A percentile compares a stretch with the other conserved stretches of the same genome.
phyloP scores from a whole-genome alignment of 2,329 filamentous ascomycete species.

The Penicillium sp. region DNA sequence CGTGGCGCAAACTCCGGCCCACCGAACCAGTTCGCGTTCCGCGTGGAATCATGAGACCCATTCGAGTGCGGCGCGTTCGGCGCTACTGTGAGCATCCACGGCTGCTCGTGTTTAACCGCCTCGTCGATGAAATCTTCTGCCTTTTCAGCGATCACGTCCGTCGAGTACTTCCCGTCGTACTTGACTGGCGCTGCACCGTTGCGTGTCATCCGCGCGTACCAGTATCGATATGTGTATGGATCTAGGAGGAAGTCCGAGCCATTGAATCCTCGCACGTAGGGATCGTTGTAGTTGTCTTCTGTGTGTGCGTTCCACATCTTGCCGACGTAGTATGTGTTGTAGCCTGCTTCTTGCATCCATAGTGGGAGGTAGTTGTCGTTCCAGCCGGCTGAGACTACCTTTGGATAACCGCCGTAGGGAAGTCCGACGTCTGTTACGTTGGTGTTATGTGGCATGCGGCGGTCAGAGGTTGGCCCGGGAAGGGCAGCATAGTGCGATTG shows the following conservation, averaged over 20 bases:
- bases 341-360: slow-evolving; percentile 68
- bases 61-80: slow-evolving; percentile 65
- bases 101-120: slow-evolving; percentile 50
- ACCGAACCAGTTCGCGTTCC: slow-evolving; percentile 23
- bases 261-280: slow-evolving; percentile 59
- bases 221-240: slow-evolving; percentile 65
- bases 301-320: slow-evolving; percentile 68
- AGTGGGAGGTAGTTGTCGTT: slow-evolving; percentile 68
- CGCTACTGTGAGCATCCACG: slow-evolving; percentile 65
- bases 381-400: slow-evolving; percentile 63
- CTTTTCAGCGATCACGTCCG: slow-evolving; percentile 59
- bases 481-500: slow-evolving; percentile 64
- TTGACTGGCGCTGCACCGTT: slow-evolving; percentile 55
- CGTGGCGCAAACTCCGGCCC: slow-evolving; percentile 46
- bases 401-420: slow-evolving; percentile 54
- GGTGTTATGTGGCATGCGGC: slow-evolving; percentile 64
- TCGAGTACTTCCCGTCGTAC: slow-evolving; percentile 54
- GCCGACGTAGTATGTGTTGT: slow-evolving; percentile 68
- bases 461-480: slow-evolving; percentile 62
- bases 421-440: slow-evolving; percentile 57
- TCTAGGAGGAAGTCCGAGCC: slow-evolving; percentile 61
- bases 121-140: slow-evolving; percentile 59
- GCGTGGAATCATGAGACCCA: slow-evolving; percentile 17
- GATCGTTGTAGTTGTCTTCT: slow-evolving; percentile 59
- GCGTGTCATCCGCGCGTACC: slow-evolving; percentile 60